Base-by-base conservation (phyloP, 208 protist genomes). In the Acanthamoeba lenticulata region DNA sequence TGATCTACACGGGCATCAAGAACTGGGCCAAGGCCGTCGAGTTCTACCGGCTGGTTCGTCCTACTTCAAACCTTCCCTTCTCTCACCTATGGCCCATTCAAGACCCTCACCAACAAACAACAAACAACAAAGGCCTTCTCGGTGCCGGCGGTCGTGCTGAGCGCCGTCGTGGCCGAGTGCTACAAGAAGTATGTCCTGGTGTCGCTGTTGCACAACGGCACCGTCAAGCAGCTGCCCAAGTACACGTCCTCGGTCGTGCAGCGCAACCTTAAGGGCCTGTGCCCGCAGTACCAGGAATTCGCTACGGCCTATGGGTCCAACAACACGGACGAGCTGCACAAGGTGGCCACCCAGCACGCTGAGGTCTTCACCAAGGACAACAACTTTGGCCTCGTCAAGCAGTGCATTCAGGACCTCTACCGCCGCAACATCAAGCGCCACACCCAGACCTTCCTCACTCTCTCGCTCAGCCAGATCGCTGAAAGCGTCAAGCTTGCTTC, bases 131-230 rank as follows among this genome's bases (percentile, higher is more conserved):
- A 96, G 95, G 95, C 83, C 40, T 83, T 96, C 49, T 85, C 94
- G 1, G 94, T 95, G 40, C 96, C 96, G 29, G 94, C 96, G 2
- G 29, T 92, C 29, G 95, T 96, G 27, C 9, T 96, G n/a, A 96
- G 94, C 42, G 95, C 96, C 6, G 95, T 97, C 67, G 94, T 96
- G 67, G 86, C 96, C 21, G 96, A 97, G 94, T 65, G 81, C 40
- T 97, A 96, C 92, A 97, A 97, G 90, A 97, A 97, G 85, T 97
- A 90, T 83, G 44, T 96, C 32, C 72, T 97, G 11, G 69, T 97
- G 27, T 94, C 92, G 57, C 90, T 97, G 7, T 88, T 97, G 36
- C 57, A 91, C 24, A 40, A 94, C 32, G 97, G 97, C 34, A 2
- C 3, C 2, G 21, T 94, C 36, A 62, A 49, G 36, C 60, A 42